Evolutionary conservation across 768 basidiomycete genomes (phyloP), one percentile per base, ranked within the genome.

Genomic region (Boletellus sp.): DNA sequence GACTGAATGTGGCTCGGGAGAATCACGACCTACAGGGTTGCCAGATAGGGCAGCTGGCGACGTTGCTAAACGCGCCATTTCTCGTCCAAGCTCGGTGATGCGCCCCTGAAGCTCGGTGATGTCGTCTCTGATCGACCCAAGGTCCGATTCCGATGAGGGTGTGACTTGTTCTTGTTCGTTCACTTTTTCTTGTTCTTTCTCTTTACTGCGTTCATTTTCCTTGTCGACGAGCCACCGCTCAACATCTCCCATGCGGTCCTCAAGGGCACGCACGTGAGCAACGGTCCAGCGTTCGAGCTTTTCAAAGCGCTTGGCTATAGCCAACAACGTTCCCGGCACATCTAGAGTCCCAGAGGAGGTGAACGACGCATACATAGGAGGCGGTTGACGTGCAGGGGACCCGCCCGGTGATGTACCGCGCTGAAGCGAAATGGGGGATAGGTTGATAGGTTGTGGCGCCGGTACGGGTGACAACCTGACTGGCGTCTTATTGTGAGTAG

Each of bases 231-330:
- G 73, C 87, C 88, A 93, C 39, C 83, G 76, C 63, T 93, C 90
- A n/a, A 93, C 90, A 49, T 93, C 90, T 52, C 84, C 82, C 90
- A 93, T 93, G 28, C 90, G 79, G 17, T 92, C 90, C 57, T 93
- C 90, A n/a, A 93, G 70, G 2, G 90, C 90, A 47, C 90, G 83
- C 3, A 91, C 89, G 57, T 93, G 90, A 6, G 87, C 83, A 3
- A 93, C 88, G 0, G 90, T 86, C 90, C 90, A 93, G 54, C 86
- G 86, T 63, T 93, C 90, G 12, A 93, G 77, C 64, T 93, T 93
- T 66, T 93, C 90, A 51, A 93, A 92, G 19, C 90, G 81, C 37
- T 59, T 70, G 12, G 88, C 87, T 37, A 93, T 81, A 11, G 79
- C 77, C 20, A 93, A 69, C 6, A 93, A 72, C 0, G 90, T 92